Evolutionary conservation across 2,329 filamentous ascomycete species (phyloP), one percentile per base, ranked within the genome.

Genomic region (Colletotrichum godetiae): DNA sequence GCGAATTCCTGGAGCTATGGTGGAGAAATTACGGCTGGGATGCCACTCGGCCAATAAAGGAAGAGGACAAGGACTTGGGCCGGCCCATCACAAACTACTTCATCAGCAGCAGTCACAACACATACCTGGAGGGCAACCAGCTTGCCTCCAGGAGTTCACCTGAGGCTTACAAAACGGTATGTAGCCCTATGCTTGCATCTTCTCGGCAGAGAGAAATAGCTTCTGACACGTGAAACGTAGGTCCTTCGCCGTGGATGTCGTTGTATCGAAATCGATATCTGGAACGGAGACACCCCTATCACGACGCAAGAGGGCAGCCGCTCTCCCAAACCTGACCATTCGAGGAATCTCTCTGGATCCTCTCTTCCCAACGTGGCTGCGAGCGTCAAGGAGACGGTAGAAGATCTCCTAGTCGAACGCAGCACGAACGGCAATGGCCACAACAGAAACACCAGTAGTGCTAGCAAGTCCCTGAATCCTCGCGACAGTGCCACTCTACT

Each of bases 21-120:
- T 83, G 82, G 76, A 80, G 82, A 55, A 76, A 80, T 7, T 87
- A 84, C 61, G 82, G 82, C 35, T 84, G 84, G 78, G 80, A 86
- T 37, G 88, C 88, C 4, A 77, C 83, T 24, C 82, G 79, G 75
- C 85, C 86, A n/a, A 80, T 83, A 27, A 81, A 83, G 8, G 70
- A 82, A 27, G 77, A 84, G 35, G 78, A 83, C 75, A 86, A 90
- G 71, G 92, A 95, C 79, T 80, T 91, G 37, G 88, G 88, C 0
- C 90, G 89, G 65, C 93, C 94, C 4, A 87, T 97, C 71, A 94
- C 93, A 59, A 95, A 97, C 80, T 98, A 98, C 84, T 98, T 95
- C 82, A 95, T 98, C 81, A 97, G 93, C 75, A 97, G 94, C 76
- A 98, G 95, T 79, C 95, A 98, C 85, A 98, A 98, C 81, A 98